Base-by-base conservation (phyloP, 345 rosid species). In the Streptanthus diversifolius region DNA sequence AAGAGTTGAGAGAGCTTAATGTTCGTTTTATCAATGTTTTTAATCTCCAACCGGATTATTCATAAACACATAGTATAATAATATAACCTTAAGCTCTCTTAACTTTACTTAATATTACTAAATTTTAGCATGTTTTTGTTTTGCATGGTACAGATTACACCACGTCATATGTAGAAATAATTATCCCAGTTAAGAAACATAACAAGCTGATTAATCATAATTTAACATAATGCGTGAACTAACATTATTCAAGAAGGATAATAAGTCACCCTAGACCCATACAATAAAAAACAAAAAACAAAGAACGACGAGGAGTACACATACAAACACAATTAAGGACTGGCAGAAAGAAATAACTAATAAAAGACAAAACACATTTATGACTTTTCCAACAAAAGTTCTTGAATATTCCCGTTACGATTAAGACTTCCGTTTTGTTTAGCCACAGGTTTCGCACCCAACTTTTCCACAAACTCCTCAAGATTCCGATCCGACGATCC, bases 401-500 rank as follows among this genome's bases (percentile, higher is more conserved):
- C 35, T 61, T 40, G 55, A 67, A 48, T 12, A 45, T 24, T 44
- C 35, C 65, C 77, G 24, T 24, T 73, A 18, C 39, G 59, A 29
- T 53, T 24, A 52, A 33, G 68, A 68, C 64, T 62, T 53, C 64
- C 70, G 43, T 52, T 75, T 37, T 35, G 17, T 73, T 75, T 75
- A 1, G 17, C 74, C 40, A 75, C 64, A 18, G 47, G 54, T 24
- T 72, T 80, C 15, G 12, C 82, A 54, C 69, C 85, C 21, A 90
- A 65, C 62, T 83, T 90, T 30, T 87, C 91, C 25, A 85, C 87
- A 61, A 93, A 93, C n/a, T 71, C 84, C 21, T 83, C 84, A 8
- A 93, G 40, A 74, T 85, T 89, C 73, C 68, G 35, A 33, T 84
- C 83, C 4, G 97, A 93, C 3, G 97, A 87, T 3, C 97, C 98